These are phyloP conservation scores for Luvunga scandens DNA, from an alignment of 345 rosid genomes.

Conservation along the genomic window DNA sequence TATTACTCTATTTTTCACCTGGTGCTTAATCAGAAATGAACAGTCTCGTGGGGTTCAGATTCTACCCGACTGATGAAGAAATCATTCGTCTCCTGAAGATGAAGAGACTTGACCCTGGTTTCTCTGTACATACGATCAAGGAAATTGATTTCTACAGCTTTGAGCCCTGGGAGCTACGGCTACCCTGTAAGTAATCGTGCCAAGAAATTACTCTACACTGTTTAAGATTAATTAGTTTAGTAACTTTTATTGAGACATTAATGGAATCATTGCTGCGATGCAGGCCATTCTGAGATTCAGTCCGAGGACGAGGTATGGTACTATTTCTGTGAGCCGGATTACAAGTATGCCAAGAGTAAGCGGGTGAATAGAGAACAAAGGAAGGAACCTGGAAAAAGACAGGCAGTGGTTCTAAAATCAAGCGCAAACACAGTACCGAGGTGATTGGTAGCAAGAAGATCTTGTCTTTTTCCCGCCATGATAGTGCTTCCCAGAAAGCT, in stretches of 20 bases:
- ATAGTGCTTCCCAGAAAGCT: neutral
- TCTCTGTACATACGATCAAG: neutral
- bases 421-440: neutral
- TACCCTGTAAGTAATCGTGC: neutral
- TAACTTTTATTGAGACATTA: no score
- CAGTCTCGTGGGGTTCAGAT: neutral
- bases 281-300: neutral
- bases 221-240: no score
- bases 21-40: neutral
- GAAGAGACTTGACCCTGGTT: neutral
- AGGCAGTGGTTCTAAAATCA: constrained; percentile 26
- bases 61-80: neutral
- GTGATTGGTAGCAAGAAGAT: constrained; percentile 41
- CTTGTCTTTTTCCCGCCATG: constrained; percentile 21
- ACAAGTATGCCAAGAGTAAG: constrained; percentile 6
- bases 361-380: constrained; percentile 24
- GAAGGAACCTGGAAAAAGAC: constrained; percentile 47
- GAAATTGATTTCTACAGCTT: neutral
- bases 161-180: neutral
- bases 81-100: neutral
- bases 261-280: neutral
- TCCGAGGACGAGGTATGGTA: no score
- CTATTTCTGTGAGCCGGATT: neutral
- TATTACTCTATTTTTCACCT: no score
- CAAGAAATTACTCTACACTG: neutral